phyloP scores from a whole-genome alignment of 208 protist species.

The Trypanosoma caninum region DNA sequence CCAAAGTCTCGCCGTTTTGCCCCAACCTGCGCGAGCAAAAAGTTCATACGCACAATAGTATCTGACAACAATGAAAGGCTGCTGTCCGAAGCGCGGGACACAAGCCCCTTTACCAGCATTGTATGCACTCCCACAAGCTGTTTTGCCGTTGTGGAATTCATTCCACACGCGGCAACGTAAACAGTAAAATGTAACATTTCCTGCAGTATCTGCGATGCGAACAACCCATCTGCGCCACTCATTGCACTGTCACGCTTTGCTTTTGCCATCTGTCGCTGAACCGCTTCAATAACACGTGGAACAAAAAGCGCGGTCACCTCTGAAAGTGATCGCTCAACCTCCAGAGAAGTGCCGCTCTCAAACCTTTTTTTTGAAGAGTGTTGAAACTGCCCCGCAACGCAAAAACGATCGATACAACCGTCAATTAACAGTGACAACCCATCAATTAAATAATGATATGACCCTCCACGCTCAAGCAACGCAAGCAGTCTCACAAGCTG shows the following conservation, averaged over 20 bases:
- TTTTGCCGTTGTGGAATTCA: constrained; percentile 32
- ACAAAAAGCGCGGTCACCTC: constrained; percentile 36
- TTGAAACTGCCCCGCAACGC: constrained; percentile 7
- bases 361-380: neutral
- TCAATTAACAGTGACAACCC: constrained; percentile 29
- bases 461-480: constrained; percentile 36
- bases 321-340: constrained; percentile 37
- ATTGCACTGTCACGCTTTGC: constrained; percentile 12
- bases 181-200: constrained; percentile 36
- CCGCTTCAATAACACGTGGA: constrained; percentile 34
- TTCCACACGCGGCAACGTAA: constrained; percentile 29
- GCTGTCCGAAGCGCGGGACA: neutral
- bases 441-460: constrained; percentile 32
- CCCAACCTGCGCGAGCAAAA: constrained; percentile 33
- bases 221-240: constrained; percentile 12
- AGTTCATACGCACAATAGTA: constrained; percentile 49
- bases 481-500: constrained; percentile 30
- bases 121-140: constrained; percentile 65
- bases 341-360: constrained; percentile 3
- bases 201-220: constrained; percentile 23
- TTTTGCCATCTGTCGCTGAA: constrained; percentile 10
- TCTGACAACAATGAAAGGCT: constrained; percentile 21
- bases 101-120: constrained; percentile 31
- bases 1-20: constrained; percentile 32
- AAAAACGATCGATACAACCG: constrained; percentile 25